Conservation (phyloP, 805 yeast genomes). For the Candida fluviatilis region DNA sequence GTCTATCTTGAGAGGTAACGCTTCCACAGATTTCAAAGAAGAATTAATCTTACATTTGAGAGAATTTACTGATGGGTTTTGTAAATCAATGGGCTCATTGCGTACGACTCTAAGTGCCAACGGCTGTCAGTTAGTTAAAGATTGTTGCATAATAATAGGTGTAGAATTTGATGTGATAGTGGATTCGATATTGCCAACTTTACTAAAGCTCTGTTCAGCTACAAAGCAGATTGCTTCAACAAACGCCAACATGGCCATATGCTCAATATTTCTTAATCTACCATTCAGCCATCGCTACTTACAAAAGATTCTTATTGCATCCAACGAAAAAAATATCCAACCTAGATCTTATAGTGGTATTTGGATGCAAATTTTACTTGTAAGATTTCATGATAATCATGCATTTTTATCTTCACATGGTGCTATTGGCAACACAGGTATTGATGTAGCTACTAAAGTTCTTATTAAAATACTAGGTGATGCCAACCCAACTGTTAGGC, state of each 20-base stretch:
- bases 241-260: slow-evolving; percentile 51
- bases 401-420: slow-evolving; percentile 26
- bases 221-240: slow-evolving; percentile 63
- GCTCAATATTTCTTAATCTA: slow-evolving; percentile 53
- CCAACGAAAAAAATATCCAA: slow-evolving; percentile 65
- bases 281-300: slow-evolving; percentile 50
- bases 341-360: slow-evolving; percentile 67
- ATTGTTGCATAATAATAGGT: slow-evolving; percentile 44
- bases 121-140: slow-evolving; percentile 76
- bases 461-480: slow-evolving; percentile 64
- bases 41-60: slow-evolving; percentile 28
- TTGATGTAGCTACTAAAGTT: slow-evolving; percentile 44
- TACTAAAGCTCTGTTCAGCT: slow-evolving; percentile 52
- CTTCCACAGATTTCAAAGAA: slow-evolving; percentile 33
- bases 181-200: slow-evolving; percentile 45
- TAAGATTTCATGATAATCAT: slow-evolving; percentile 43
- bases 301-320: slow-evolving; percentile 45
- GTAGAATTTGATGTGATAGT: slow-evolving; percentile 41
- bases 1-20: slow-evolving; percentile 56
- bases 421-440: slow-evolving; percentile 7
- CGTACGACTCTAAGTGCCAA: slow-evolving; percentile 78
- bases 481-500: slow-evolving; percentile 78
- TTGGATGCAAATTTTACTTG: slow-evolving; percentile 63
- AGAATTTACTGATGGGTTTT: slow-evolving; percentile 48
- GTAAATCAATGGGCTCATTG: slow-evolving; percentile 65